Base-by-base conservation (phyloP, 495 filamentous ascomycete species). In the Aspergillus carlsbadensis region DNA sequence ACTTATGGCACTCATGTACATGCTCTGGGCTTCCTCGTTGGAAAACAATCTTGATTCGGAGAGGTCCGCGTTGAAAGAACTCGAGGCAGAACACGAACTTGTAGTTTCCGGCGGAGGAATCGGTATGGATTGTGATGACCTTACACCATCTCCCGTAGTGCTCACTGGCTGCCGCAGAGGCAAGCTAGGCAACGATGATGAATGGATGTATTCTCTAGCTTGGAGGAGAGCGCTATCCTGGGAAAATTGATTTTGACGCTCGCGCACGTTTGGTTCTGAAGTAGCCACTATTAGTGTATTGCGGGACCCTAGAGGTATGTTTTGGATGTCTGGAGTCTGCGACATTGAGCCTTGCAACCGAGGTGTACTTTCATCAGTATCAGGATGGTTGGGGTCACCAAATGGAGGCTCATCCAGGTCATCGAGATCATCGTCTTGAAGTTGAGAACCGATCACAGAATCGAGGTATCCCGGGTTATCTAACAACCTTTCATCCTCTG, bases 11-110 rank as follows among this genome's bases (percentile, higher is more conserved):
- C 86, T 89, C 84, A 97, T 92, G 60, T 98, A 98, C 85, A 99
- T 88, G 70, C 94, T 98, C 62, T 93, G 87, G 0, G 94, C 94
- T 56, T 98, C 92, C 54, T 95, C 91, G 53, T 95, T 87, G 50
- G 84, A 92, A 67, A 92, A 98, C 14, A 94, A 67, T 59, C 81
- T 90, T 10, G 95, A 98, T 57, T 89, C 75, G 17, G 80, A 73
- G 14, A 90, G 79, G 52, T 87, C 59, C 7, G 81, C 81, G 51
- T 56, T 49, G 17, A 65, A 52, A 24, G 62, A 66, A 21, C 53
- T 58, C 7, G 60, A 58, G 36, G 54, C 57, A 5, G 67, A 67
- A 17, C 33, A 52, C n/a, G 58, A 51, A 51, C 61, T 69, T 20
- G 56, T 65, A 51, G 61, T 26, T 11, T 69, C 65, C 10, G 70